These are phyloP conservation scores for Hansenula sp. DNA, from an alignment of 1,139 yeast species.

Conservation along the genomic window DNA sequence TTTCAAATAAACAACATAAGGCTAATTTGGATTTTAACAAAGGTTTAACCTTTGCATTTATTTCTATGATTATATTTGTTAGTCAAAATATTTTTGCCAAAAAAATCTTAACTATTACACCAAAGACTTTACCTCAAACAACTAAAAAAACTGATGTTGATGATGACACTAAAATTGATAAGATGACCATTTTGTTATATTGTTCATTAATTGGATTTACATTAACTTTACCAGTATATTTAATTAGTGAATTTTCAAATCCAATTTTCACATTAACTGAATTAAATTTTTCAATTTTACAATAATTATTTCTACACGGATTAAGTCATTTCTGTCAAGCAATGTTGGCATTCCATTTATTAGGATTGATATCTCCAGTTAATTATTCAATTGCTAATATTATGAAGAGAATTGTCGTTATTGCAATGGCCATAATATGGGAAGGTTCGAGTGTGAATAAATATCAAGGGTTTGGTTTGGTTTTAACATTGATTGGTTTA, in stretches of 20 bases:
- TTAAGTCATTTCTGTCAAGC: slow-evolving; percentile 81
- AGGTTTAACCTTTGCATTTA: slow-evolving; percentile 73
- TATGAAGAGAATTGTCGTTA: slow-evolving; percentile 82
- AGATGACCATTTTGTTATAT: slow-evolving; percentile 75
- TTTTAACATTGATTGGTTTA: slow-evolving; percentile 62
- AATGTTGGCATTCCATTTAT: slow-evolving; percentile 81
- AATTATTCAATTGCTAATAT: slow-evolving; percentile 90
- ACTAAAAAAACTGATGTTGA: slow-evolving; percentile 9
- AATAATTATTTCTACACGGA: slow-evolving; percentile 58
- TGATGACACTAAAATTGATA: slow-evolving; percentile 50
- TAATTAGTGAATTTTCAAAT: slow-evolving; percentile 53
- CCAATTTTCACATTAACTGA: slow-evolving; percentile 30
- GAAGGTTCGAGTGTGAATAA: slow-evolving; percentile 58
- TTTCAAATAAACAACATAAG: slow-evolving; percentile 25
- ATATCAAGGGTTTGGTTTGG: slow-evolving; percentile 65
- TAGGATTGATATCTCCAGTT: slow-evolving; percentile 83
- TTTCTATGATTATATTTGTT: slow-evolving; percentile 84
- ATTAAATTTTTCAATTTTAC: slow-evolving; percentile 32
- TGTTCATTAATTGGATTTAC: slow-evolving; percentile 80
- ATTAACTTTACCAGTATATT: slow-evolving; percentile 75
- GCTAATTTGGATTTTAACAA: slow-evolving; percentile 40
- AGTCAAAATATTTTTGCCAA: slow-evolving; percentile 91
- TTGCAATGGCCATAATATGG: slow-evolving; percentile 74
- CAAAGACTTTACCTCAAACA: slow-evolving; percentile 21
- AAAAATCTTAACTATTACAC: slow-evolving; percentile 60